phyloP scores from a whole-genome alignment of 257 asterid genomes.

The Capsicum chinense region DNA sequence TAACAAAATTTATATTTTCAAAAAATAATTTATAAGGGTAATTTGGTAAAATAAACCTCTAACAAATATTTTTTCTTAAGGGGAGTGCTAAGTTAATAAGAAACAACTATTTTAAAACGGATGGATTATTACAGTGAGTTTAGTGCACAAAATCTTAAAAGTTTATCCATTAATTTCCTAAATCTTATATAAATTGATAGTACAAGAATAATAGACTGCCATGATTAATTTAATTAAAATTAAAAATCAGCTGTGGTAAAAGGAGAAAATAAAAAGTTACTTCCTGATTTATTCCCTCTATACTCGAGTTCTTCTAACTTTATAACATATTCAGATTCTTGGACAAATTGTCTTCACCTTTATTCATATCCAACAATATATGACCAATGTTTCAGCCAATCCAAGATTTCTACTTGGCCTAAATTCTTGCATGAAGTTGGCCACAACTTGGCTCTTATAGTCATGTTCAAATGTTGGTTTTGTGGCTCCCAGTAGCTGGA shows the following conservation, averaged over 20 bases:
- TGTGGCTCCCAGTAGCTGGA: not conserved
- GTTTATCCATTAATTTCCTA: no score
- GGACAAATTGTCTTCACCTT: not conserved
- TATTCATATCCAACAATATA: not conserved
- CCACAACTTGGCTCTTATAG: not conserved
- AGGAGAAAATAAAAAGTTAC: not conserved
- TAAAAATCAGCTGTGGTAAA: not conserved
- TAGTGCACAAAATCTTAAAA: no score
- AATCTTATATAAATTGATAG: no score
- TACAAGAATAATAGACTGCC: not conserved
- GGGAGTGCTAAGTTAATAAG: no score
- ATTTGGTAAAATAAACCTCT: no score
- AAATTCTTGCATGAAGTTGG: conserved; percentile 16
- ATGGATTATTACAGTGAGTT: no score
- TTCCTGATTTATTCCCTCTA: not conserved
- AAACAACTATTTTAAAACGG: no score
- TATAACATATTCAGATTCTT: not conserved
- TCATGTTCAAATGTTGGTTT: conserved; percentile 19
- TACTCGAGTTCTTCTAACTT: not conserved
- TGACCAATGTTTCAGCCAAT: not conserved
- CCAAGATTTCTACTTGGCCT: not conserved
- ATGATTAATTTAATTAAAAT: not conserved
- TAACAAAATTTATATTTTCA: no score
- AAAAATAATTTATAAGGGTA: no score
- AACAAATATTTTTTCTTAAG: no score